These are phyloP conservation scores for Chlorociboria aeruginascens DNA, from an alignment of 495 filamentous ascomycete genomes.

Conservation along the genomic window DNA sequence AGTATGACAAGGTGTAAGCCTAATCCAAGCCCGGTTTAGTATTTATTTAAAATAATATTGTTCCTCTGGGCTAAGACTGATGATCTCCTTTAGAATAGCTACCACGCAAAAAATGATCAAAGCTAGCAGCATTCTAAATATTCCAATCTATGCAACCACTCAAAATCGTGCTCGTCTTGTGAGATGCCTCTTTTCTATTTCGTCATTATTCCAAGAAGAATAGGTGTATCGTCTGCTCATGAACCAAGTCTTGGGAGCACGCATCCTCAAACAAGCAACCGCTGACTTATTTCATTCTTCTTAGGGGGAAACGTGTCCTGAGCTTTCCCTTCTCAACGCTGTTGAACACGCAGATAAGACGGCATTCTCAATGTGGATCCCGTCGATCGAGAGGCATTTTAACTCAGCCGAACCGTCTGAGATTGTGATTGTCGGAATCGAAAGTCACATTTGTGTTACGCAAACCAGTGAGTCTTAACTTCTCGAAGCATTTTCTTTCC, in stretches of 20 bases:
- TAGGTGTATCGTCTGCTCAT: too few species aligned
- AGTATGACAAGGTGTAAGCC: conserved; percentile 66
- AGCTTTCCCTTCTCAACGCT: conserved; percentile 29
- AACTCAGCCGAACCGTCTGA: conserved; percentile 21
- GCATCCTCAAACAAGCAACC: too few species aligned
- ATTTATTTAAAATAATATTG: too few species aligned
- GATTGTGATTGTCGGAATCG: conserved; percentile 72
- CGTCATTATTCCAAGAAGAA: too few species aligned
- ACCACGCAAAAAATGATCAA: conserved; percentile 43
- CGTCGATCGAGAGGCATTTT: conserved; percentile 32
- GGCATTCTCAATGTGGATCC: conserved; percentile 70
- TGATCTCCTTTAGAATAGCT: conserved; percentile 27
- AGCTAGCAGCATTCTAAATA: conserved; percentile 46
- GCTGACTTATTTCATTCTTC: too few species aligned
- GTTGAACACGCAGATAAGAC: conserved; percentile 48
- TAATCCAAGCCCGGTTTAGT: conserved; percentile 17
- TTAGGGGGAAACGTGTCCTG: conserved; percentile 56
- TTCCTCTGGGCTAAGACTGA: conserved; percentile 1
- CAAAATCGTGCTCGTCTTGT: conserved; percentile 59
- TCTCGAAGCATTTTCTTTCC: too few species aligned
- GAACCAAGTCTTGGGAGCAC: too few species aligned
- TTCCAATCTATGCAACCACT: conserved; percentile 76
- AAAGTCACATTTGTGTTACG: conserved; percentile 87
- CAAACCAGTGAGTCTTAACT: conserved; percentile 45
- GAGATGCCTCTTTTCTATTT: too few species aligned